Evolutionary conservation across 345 rosid genomes (phyloP), one percentile per base, ranked within the genome.

Genomic region (Ceriops tagal): DNA sequence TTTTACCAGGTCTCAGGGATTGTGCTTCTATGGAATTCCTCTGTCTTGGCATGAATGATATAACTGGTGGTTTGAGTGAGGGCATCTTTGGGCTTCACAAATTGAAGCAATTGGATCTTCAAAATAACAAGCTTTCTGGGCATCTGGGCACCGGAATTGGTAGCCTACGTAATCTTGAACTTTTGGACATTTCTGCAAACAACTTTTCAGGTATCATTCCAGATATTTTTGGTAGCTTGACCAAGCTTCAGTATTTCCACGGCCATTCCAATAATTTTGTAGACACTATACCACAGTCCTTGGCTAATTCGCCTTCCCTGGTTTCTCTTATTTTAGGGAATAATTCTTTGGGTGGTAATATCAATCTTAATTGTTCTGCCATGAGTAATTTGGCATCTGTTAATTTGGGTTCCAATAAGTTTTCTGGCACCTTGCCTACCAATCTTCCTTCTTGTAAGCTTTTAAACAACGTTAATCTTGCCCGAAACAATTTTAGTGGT

Each of bases 271-370:
- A 92, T 71, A 20, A 9, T 1, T 88, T 91, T 73, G 58, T 3
- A 11, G 92, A 96, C 53, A 65, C 77, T 3, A 79, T 92, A 59
- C 97, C 97, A n/a, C 18, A 3, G 32, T 80, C 96, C 22, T 69
- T 92, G 73, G 80, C 88, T 30, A 85, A 79, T 75, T 87, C 92
- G 3, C 71, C 73, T 3, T 65, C 75, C 8, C 77, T 92, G 73
- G 78, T 65, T 61, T 72, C 82, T 64, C 87, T 92, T 55, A 88
- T 85, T 74, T 67, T 89, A 75, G 77, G 93, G 83, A 92, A 92
- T 74, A 92, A 92, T 64, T 85, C 93, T 0, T 70, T 92, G 69
- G 73, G 35, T 4, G 97, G 93, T 75, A 60, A 53, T 55, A 69
- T 92, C 52, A 10, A 3, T 20, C 84, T 92, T 66, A 86, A 88